Evolutionary conservation across 140 eudicot species (phyloP), one percentile per base, ranked within the genome.

Genomic region (Oenanthe javanica): DNA sequence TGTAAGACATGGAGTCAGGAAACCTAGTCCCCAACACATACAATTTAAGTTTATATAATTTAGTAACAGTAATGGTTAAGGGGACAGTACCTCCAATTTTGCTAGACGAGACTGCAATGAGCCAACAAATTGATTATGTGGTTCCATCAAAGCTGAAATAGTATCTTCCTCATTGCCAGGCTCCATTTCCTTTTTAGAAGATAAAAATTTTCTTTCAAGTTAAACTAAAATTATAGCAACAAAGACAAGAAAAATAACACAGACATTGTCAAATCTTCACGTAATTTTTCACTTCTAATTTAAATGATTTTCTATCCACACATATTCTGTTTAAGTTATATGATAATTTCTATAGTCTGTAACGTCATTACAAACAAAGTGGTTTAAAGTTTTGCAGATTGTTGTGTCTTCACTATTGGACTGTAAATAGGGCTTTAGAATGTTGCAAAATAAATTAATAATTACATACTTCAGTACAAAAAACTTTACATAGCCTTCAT

Each of bases 101-200:
- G 89, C 89, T 57, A 92, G 82, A 72, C 97, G 98, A 83, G 97
- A 86, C 78, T 87, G 96, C 96, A 92, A 87, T 74, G 92, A 89
- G 73, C 92, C 85, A 76, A 92, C 85, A 81, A 94, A 92, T 79
- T 90, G 87, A 84, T 86, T 91, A 85, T 94, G 98, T 51, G 75
- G 86, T 59, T 86, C 90, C 91, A 94, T 86, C 84, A 94, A 83
- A 79, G 92, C 93, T 45, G 87, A 88, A 80, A 90, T 76, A 45
- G 55, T 81, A 84, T 90, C 93, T 27, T 92, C 96, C 50, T 90
- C 96, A 46, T 87, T 81, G 16, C 78, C 80, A 67, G 95, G 84
- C 64, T 76, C 85, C 72, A 81, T 78, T 82, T 90, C 98, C 82
- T 86, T 89, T 72, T 80, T 80, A 9, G 81, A 80, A 52, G 82